Percentiles rank a stretch among this genome's conserved stretches.
Evolutionary conservation across 345 rosid genomes (phyloP).

Genomic region (Dimocarpus longan): DNA sequence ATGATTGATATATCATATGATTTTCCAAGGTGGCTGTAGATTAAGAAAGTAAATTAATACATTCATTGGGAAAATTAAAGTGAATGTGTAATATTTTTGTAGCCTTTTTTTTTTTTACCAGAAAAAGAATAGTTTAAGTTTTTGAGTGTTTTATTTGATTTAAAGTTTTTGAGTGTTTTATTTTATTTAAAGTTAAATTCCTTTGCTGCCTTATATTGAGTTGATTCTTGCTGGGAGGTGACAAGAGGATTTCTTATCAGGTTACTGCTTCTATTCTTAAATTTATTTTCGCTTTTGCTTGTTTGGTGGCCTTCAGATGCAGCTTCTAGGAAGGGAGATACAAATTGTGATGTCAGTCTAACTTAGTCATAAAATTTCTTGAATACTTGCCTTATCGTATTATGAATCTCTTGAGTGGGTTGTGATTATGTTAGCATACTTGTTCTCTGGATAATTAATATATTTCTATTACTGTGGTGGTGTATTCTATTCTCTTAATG

Average conservation of each 20-base stretch:
- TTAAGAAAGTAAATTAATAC: background rate
- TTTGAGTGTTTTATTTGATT: background rate
- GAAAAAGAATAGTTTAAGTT: background rate
- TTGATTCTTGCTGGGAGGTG: background rate
- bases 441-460: background rate
- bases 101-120: background rate
- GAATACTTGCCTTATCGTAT: background rate
- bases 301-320: background rate
- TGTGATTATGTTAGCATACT: background rate
- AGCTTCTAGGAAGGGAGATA: background rate
- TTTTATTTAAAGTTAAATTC: background rate
- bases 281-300: slow-evolving; percentile 5
- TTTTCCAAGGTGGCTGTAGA: background rate
- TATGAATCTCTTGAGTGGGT: background rate
- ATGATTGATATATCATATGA: background rate
- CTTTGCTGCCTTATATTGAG: background rate
- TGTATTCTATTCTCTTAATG: background rate
- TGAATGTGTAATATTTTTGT: background rate
- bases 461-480: background rate
- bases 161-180: background rate
- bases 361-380: background rate
- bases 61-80: background rate
- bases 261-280: background rate
- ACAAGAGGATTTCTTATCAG: no score
- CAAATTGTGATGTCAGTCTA: slow-evolving; percentile 3